Evolutionary conservation across 139 green algal genomes (phyloP).

Genomic region (Chlamydomonas urium): DNA sequence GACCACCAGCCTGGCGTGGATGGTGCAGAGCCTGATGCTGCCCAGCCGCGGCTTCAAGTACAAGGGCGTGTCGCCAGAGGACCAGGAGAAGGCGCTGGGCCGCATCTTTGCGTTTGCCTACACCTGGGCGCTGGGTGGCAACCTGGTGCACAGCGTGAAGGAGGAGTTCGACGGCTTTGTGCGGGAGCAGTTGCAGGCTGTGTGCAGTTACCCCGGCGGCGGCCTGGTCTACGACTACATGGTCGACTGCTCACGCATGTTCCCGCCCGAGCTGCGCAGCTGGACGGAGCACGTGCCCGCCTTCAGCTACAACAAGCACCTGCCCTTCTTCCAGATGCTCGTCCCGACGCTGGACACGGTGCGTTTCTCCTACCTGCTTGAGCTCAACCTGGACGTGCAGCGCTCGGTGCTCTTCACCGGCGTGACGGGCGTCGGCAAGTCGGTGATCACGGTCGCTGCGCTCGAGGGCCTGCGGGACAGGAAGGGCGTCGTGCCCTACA

Average conservation of each 20-base stretch:
- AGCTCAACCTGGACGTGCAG: conserved; percentile 59
- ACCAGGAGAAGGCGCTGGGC: conserved; percentile 24
- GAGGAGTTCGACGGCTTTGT: conserved; percentile 67
- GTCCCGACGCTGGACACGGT: conserved; percentile 77
- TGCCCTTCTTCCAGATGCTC: conserved; percentile 76
- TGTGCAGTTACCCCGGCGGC: conserved; percentile 33
- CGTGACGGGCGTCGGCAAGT: conserved; percentile 77
- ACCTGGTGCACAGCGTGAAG: conserved; percentile 44
- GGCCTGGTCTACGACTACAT: conserved; percentile 75
- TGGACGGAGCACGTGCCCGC: conserved; percentile 62
- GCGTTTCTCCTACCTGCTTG: conserved; percentile 59
- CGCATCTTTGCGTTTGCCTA: conserved; percentile 69
- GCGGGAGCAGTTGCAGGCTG: conserved; percentile 36
- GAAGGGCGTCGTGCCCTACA: conserved; percentile 58
- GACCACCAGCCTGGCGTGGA: conserved; percentile 46
- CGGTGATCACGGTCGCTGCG: conserved; percentile 52
- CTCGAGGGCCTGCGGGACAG: conserved; percentile 45
- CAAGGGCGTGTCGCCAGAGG: conserved; percentile 13
- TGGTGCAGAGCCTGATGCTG: conserved; percentile 38
- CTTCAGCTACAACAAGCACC: conserved; percentile 68
- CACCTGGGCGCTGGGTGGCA: conserved; percentile 66
- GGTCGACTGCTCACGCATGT: conserved; percentile 35
- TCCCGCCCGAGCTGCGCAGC: conserved; percentile 44
- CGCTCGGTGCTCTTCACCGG: conserved; percentile 69
- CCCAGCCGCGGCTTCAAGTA: conserved; percentile 32